Evolutionary conservation across 2,329 filamentous ascomycete genomes (phyloP).

Genomic region (Chaetomium sp.): DNA sequence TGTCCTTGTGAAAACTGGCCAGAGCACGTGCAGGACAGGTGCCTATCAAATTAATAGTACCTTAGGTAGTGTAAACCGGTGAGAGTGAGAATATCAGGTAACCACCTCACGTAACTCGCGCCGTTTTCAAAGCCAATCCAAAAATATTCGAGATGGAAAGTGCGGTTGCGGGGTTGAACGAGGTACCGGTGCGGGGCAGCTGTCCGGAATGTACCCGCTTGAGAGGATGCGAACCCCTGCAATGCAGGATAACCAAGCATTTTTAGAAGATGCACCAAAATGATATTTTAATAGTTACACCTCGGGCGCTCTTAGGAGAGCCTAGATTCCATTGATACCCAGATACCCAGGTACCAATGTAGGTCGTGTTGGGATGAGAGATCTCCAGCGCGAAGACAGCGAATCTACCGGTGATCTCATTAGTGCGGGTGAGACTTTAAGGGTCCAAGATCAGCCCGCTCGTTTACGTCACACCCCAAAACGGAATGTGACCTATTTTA

Average conservation of each 20-base stretch:
- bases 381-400: background rate
- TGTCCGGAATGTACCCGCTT: background rate
- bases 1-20: background rate
- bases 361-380: too few species aligned
- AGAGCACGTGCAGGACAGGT: background rate
- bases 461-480: constrained; percentile 15
- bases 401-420: too few species aligned
- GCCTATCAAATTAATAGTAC: too few species aligned
- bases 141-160: background rate
- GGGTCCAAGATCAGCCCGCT: constrained; percentile 6
- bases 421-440: background rate
- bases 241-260: background rate
- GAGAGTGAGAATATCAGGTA: too few species aligned
- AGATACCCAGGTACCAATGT: too few species aligned
- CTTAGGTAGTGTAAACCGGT: too few species aligned
- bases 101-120: too few species aligned
- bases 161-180: constrained; percentile 4
- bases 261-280: background rate
- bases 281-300: background rate
- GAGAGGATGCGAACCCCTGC: background rate
- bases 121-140: too few species aligned
- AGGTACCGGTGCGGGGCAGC: constrained; percentile 9
- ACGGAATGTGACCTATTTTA: background rate
- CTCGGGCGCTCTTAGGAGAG: too few species aligned
- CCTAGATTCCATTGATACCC: too few species aligned